phyloP scores from a whole-genome alignment of 768 basidiomycete species.

The Asterophora parasitica region DNA sequence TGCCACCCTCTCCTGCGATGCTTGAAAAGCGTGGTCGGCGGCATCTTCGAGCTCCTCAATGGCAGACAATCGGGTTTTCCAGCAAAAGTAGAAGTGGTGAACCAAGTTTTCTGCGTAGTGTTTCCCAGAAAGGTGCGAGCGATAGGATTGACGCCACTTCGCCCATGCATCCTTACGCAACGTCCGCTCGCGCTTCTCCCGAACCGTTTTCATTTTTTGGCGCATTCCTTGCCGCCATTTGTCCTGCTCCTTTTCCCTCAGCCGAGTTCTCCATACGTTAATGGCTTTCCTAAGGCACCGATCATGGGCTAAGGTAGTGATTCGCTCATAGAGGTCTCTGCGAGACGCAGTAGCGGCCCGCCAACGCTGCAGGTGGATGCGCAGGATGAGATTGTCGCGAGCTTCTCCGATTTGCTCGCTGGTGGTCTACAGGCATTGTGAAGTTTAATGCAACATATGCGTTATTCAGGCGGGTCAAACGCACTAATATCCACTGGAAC shows the following conservation, averaged over 20 bases:
- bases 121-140: slow-evolving; percentile 45
- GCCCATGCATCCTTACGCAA: slow-evolving; percentile 56
- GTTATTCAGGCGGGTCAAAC: slow-evolving; percentile 23
- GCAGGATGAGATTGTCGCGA: slow-evolving; percentile 59
- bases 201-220: slow-evolving; percentile 57
- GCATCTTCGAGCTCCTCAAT: slow-evolving; percentile 40
- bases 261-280: slow-evolving; percentile 47
- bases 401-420: slow-evolving; percentile 64
- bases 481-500: slow-evolving; percentile 67
- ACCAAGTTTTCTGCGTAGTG: slow-evolving; percentile 44
- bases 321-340: slow-evolving; percentile 36
- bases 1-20: slow-evolving; percentile 31
- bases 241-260: slow-evolving; percentile 50
- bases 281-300: slow-evolving; percentile 41
- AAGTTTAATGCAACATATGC: background rate
- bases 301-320: slow-evolving; percentile 38
- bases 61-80: slow-evolving; percentile 43
- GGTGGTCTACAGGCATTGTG: slow-evolving; percentile 50
- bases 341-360: slow-evolving; percentile 33
- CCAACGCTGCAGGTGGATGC: slow-evolving; percentile 60
- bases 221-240: slow-evolving; percentile 72
- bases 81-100: slow-evolving; percentile 40
- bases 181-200: slow-evolving; percentile 49
- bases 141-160: slow-evolving; percentile 60
- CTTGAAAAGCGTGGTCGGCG: slow-evolving; percentile 46